Evolutionary conservation across 2,329 filamentous ascomycete genomes (phyloP), one percentile per base, ranked within the genome.

Genomic region (Cordyceps cateniannulata): DNA sequence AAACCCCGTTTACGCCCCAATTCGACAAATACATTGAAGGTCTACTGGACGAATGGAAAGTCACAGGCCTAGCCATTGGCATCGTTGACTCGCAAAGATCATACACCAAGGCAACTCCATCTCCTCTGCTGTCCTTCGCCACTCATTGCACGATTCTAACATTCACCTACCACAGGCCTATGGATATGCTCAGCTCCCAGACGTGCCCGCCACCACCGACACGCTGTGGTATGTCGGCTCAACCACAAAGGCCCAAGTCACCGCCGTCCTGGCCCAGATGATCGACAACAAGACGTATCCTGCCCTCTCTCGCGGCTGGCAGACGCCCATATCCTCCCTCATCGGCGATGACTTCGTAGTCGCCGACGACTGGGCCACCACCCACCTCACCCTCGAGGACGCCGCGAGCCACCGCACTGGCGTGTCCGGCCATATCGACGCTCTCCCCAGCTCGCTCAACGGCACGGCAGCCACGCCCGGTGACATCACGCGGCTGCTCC

Each of bases 181-280:
- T 44, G 70, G 71, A 6, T 64, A 63, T 29, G 67, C 70, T n/a
- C 68, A 64, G 0, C 35, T 71, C 24, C 70, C 64, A 63, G 78
- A 76, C 73, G 73, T 29, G 71, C 75, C 63, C 69, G 78, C 63
- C 62, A 76, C 65, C 66, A 73, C 56, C 59, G 71, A 79, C 29
- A 85, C 82, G 0, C 71, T 86, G 2, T 85, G 81, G 71, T 82
- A 80, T 61, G 75, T 74, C 4, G 84, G 77, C 1, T 84, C 81
- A 45, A 84, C 77, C 1, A 84, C 81, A 18, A 86, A 86, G 66
- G 79, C 81, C 1, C 77, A 83, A 50, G 80, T 78, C 0, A 76
- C 78, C 0, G 81, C 81, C 1, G 73, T 75, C 0, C 67, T 86
- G 2, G 68, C 85, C 1, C 76, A 79, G 1, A 66, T 83, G 1